Evolutionary conservation across 352 stramenopile genomes (phyloP).

Genomic region (Phytophthora uliginosa): DNA sequence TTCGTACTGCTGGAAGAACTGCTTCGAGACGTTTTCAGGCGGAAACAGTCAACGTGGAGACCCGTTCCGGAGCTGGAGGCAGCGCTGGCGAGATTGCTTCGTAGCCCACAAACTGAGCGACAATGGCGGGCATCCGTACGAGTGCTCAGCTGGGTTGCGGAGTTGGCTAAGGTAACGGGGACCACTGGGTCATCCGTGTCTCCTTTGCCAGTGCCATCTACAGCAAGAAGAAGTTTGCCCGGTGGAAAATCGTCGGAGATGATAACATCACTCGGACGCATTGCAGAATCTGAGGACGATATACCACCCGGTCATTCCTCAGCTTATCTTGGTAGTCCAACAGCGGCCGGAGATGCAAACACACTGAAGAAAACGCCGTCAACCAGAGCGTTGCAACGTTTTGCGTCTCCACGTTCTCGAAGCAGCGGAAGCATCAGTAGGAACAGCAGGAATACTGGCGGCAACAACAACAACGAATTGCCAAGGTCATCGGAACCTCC

Average conservation of each 20-base stretch:
- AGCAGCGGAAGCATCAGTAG: constrained; percentile 30
- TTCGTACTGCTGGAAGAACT: constrained; percentile 57
- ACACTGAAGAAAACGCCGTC: constrained; percentile 41
- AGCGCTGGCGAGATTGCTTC: constrained; percentile 47
- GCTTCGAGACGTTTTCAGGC: constrained; percentile 35
- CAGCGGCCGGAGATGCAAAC: constrained; percentile 22
- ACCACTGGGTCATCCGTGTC: constrained; percentile 6
- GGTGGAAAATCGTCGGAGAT: constrained; percentile 23
- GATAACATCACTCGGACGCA: constrained; percentile 8
- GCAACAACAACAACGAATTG: constrained; percentile 28
- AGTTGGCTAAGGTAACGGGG: constrained; percentile 18
- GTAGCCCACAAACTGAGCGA: constrained; percentile 36
- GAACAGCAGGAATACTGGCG: constrained; percentile 7
- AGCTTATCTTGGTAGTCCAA: background rate
- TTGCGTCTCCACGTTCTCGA: constrained; percentile 23
- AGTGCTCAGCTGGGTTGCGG: constrained; percentile 51
- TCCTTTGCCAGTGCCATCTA: constrained; percentile 9
- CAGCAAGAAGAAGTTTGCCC: constrained; percentile 21
- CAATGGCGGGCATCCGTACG: constrained; percentile 55
- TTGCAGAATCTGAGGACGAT: constrained; percentile 16
- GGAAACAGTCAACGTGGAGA: constrained; percentile 34
- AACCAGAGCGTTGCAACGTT: constrained; percentile 15
- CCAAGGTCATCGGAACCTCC: constrained; percentile 1
- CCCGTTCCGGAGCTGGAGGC: constrained; percentile 45
- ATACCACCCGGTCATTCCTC: background rate